Evolutionary conservation across 805 yeast species (phyloP).

Genomic region (Pichia membranifaciens): DNA sequence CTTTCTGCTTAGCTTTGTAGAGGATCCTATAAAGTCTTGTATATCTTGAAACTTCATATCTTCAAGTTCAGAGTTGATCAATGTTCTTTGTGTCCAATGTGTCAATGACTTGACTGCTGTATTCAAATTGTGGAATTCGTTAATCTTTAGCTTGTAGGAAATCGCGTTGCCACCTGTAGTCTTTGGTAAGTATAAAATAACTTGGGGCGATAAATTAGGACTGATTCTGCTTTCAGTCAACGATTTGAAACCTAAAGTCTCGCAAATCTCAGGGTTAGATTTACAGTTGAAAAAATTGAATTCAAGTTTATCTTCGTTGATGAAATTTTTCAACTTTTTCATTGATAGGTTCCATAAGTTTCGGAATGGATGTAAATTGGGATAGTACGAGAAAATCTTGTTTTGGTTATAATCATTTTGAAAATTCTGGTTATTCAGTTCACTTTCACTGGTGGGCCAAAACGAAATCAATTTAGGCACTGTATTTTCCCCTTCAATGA

Average conservation of each 20-base stretch:
- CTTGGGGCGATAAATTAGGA: conserved; percentile 19
- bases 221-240: conserved; percentile 20
- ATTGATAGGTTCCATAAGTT: conserved; percentile 55
- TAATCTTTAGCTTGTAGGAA: conserved; percentile 29
- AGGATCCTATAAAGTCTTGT: conserved; percentile 5
- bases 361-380: conserved; percentile 45
- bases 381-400: conserved; percentile 38
- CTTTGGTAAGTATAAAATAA: conserved; percentile 45
- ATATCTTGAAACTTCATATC: conserved; percentile 11
- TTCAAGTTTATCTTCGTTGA: conserved; percentile 15
- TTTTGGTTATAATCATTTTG: conserved; percentile 31
- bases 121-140: conserved; percentile 1
- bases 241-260: conserved; percentile 39
- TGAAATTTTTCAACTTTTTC: conserved; percentile 33
- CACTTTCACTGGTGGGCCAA: conserved; percentile 52
- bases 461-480: conserved; percentile 56
- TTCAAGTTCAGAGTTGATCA: conserved; percentile 7
- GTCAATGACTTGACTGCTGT: conserved; percentile 28
- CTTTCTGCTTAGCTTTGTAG: not conserved
- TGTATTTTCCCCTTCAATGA: conserved; percentile 45
- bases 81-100: conserved; percentile 41
- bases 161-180: conserved; percentile 42
- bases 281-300: conserved; percentile 56
- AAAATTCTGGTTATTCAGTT: conserved; percentile 31
- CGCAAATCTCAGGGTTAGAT: conserved; percentile 45